phyloP scores from a whole-genome alignment of 352 stramenopile species.

The Phytophthora constricta region DNA sequence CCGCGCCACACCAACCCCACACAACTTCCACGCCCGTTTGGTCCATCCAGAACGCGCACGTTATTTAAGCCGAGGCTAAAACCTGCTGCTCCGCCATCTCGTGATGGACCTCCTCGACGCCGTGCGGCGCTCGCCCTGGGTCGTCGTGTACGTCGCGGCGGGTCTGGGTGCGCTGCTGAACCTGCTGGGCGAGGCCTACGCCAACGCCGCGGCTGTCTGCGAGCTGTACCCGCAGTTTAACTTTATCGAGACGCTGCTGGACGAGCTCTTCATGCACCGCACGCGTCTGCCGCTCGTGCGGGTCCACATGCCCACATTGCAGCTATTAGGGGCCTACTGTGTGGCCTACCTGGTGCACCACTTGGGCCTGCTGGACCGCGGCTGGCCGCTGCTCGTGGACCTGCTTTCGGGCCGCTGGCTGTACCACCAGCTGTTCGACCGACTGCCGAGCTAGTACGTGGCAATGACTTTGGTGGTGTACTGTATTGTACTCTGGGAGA shows the following conservation, averaged over 20 bases:
- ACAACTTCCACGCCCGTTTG: too few species aligned
- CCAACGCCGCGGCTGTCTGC: constrained; percentile 46
- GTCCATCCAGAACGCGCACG: too few species aligned
- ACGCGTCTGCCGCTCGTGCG: constrained; percentile 56
- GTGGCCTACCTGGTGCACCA: constrained; percentile 39
- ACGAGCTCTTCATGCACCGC: constrained; percentile 67
- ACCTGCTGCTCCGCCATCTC: too few species aligned
- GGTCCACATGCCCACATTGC: constrained; percentile 48
- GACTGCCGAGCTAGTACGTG: constrained; percentile 64
- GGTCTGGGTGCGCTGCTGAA: constrained; percentile 50
- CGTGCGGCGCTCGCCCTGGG: constrained; percentile 37
- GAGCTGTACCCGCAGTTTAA: constrained; percentile 72
- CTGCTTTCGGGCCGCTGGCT: constrained; percentile 65
- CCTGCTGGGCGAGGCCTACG: constrained; percentile 56
- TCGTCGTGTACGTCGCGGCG: constrained; percentile 53
- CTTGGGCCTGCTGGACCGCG: constrained; percentile 47
- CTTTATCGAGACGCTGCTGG: constrained; percentile 60
- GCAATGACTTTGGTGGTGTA: too few species aligned
- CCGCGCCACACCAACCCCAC: neutral
- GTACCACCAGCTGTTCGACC: constrained; percentile 55
- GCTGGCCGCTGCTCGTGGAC: constrained; percentile 56
- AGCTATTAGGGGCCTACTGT: constrained; percentile 46
- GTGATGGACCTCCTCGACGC: constrained; percentile 29
- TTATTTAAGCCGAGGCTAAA: too few species aligned
- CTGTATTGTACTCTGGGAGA: too few species aligned